Evolutionary conservation across 1,284 basidiomycete species (phyloP), one percentile per base, ranked within the genome.

Genomic region (Agaricales sp.): DNA sequence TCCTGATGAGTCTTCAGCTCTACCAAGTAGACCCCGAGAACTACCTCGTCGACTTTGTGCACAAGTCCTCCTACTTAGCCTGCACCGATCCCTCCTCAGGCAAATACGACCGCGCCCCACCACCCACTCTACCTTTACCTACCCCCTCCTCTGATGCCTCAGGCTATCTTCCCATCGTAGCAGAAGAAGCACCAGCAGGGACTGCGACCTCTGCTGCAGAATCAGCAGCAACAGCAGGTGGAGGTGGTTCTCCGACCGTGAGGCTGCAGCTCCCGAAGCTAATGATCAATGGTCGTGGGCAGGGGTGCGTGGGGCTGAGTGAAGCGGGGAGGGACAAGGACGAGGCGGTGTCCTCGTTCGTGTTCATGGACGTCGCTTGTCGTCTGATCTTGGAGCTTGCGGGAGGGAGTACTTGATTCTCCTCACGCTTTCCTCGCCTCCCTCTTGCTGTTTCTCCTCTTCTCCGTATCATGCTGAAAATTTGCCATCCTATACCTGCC

Each of bases 1-100:
- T 93, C 4, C 76, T 95, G 21, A 97, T 98, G 94, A 96, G 98
- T 67, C 75, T 99, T 2, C 93, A 98, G 59, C 74, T 98, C 43
- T 99, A 98, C 65, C 87, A 90, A 71, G 92, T 98, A 21, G 95
- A 99, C 64, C 83, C 86, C 26, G 82, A 87, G 62, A 98, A 98
- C 68, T 99, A 97, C 66, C 78, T 99, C 24, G 96, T 99, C 53
- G 95, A 99, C 63, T 99, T 99, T 69, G 82, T 96, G 58, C 95
- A 98, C 70, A 89, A 97, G 62, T 92, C 91, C 59, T 91, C 94
- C 53, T 93, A 93, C 65, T 71, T 74, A 59, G 77, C 82, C 6
- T 76, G 76, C 4, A 72, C 67, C 16, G 80, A 79, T 49, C 71
- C 74, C 1, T 80, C 71, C 3, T 80, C 82, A 21, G 80, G 76